These are phyloP conservation scores for Penicillium macrosclerotiorum DNA, from an alignment of 495 filamentous ascomycete genomes.

Conservation along the genomic window DNA sequence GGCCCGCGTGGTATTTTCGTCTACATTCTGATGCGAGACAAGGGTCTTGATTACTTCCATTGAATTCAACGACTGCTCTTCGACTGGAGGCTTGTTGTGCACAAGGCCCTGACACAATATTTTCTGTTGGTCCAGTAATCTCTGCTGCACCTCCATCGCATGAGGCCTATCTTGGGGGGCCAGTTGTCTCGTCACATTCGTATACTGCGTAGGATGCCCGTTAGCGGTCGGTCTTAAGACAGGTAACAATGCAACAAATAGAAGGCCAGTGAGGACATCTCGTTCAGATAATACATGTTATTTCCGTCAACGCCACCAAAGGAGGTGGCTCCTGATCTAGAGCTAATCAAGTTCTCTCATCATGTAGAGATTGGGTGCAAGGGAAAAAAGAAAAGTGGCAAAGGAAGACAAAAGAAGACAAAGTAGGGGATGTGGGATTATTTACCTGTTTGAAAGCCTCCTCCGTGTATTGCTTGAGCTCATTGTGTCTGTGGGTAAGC, in stretches of 20 bases:
- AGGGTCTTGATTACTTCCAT: constrained; percentile 47
- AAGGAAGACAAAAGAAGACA: constrained; percentile 6
- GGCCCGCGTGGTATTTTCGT: constrained; percentile 35
- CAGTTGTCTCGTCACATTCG: constrained; percentile 22
- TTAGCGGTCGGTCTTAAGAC: constrained; percentile 20
- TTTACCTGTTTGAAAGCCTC: constrained; percentile 49
- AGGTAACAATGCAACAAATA: constrained; percentile 6
- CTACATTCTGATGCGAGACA: constrained; percentile 43
- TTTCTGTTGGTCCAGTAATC: constrained; percentile 30
- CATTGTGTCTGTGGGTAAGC: constrained; percentile 42
- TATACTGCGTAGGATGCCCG: constrained; percentile 14
- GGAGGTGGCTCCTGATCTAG: constrained; percentile 58
- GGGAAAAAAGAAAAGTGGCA: constrained; percentile 8
- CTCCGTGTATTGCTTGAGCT: constrained; percentile 41
- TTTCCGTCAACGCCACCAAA: constrained; percentile 48
- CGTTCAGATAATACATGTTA: constrained; percentile 53
- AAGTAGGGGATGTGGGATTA: constrained; percentile 14
- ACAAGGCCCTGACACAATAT: constrained; percentile 30
- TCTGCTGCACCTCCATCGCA: constrained; percentile 35
- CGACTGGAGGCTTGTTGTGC: constrained; percentile 23
- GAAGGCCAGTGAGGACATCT: constrained; percentile 23
- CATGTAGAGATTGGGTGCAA: constrained; percentile 37
- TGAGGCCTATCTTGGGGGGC: constrained; percentile 27
- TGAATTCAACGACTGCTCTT: constrained; percentile 35
- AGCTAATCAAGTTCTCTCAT: constrained; percentile 56